Evolutionary conservation across 768 basidiomycete species (phyloP), one percentile per base, ranked within the genome.

Genomic region (Podaxis sp.): DNA sequence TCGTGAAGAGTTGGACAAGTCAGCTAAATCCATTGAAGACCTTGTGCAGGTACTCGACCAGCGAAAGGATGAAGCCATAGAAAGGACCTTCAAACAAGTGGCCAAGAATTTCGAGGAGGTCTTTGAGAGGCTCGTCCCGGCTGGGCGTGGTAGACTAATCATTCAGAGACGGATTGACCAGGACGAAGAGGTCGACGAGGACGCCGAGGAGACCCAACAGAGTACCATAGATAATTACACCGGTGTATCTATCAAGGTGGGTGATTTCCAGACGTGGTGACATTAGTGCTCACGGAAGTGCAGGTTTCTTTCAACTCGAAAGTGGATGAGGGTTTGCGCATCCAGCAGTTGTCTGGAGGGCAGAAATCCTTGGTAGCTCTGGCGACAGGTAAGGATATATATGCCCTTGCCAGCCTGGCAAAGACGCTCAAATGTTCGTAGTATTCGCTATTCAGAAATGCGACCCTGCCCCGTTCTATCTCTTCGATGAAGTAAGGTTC

Each of bases 361-460:
- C 97, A 99, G 68, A 99, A 99, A 73, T 96, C 95, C 0, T 80
- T 99, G 6, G 97, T 99, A 11, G 97, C 97, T 0, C 86, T 99
- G 33, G 95, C 97, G 2, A 90, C 93, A 38, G 93, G 94, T 93
- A 64, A 30, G 13, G 5, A 9, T 44, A 13, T 26, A n/a, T 22
- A 51, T 19, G 19, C 13, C 30, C 30, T 12, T 51, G 22, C 33
- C 33, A 33, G 11, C 4, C 26, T 57, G 54, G 56, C 2, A 8
- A 28, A 56, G 30, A 26, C 26, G n/a, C 64, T 69, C 13, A 26
- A 58, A 40, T 46, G 55, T 17, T 52, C 33, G 0, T 70, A 93
- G 96, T 99, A 26, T 99, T 99, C 70, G 95, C 96, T 15, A 99
- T 99, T 67, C 97, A 99, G 76, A 98, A 97, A 76, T 99, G 96